phyloP scores from a whole-genome alignment of 371 early-diverging fungal species.

The Mucor velutinosus region DNA sequence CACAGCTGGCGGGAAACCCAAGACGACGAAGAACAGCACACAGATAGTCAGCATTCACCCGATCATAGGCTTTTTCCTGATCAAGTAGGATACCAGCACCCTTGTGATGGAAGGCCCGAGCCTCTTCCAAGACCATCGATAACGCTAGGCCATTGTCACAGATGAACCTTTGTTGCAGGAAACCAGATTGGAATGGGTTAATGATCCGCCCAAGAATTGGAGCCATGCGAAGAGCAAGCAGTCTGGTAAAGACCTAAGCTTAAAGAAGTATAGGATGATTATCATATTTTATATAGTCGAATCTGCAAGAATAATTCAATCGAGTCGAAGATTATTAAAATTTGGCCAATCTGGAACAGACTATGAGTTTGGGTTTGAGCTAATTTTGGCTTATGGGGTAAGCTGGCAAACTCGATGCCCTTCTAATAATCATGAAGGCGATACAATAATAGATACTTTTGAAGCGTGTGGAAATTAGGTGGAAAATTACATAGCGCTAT shows the following conservation, averaged over 20 bases:
- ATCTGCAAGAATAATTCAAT: no score
- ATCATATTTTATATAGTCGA: no score
- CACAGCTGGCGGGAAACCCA: slow-evolving; percentile 11
- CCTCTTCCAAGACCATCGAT: not conserved
- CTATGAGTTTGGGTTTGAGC: no score
- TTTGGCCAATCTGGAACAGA: no score
- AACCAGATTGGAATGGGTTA: slow-evolving; percentile 23
- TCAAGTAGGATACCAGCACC: slow-evolving; percentile 21
- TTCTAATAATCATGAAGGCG: no score
- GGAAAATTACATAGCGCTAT: no score
- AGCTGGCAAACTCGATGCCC: no score
- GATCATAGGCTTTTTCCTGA: slow-evolving; percentile 29
- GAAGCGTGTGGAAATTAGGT: no score
- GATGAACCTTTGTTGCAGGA: slow-evolving; percentile 17
- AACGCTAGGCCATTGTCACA: slow-evolving; percentile 17
- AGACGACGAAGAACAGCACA: not conserved
- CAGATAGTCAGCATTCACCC: slow-evolving; percentile 22
- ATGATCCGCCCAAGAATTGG: not conserved
- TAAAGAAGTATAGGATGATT: no score
- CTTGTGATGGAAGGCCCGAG: not conserved
- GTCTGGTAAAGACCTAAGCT: slow-evolving; percentile 23
- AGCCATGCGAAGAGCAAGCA: slow-evolving; percentile 15
- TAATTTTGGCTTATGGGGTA: no score
- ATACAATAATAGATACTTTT: no score
- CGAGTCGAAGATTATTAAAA: no score